A percentile compares a stretch with the other conserved stretches of the same genome.
Evolutionary conservation across 2,329 filamentous ascomycete species (phyloP).

Genomic region (Hypoxylon sp.): DNA sequence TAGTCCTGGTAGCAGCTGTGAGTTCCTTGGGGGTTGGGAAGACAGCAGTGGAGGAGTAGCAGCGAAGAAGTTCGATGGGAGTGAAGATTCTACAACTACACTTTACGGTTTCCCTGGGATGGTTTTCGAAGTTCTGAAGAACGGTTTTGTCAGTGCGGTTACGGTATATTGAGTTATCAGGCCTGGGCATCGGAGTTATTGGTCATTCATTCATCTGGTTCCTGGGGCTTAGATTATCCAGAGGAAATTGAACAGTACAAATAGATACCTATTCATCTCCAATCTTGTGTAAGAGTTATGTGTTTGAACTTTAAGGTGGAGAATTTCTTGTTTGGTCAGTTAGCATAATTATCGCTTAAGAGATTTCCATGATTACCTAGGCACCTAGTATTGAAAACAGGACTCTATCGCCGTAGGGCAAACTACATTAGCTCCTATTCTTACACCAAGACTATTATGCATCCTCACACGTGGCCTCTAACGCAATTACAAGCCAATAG

Average conservation of each 20-base stretch:
- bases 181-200: slow-evolving; percentile 21
- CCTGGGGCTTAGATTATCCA: slow-evolving; percentile 5
- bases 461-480: too few species aligned
- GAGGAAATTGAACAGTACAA: slow-evolving; percentile 8
- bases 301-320: neutral
- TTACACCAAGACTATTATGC: too few species aligned
- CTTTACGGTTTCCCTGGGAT: slow-evolving; percentile 94
- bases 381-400: too few species aligned
- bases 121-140: slow-evolving; percentile 96
- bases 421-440: too few species aligned
- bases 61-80: slow-evolving; percentile 68
- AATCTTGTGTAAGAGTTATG: neutral
- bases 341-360: neutral
- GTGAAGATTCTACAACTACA: slow-evolving; percentile 78
- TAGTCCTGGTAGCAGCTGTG: slow-evolving; percentile 90
- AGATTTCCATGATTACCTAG: too few species aligned
- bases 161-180: slow-evolving; percentile 79
- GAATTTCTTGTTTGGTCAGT: neutral
- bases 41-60: slow-evolving; percentile 71
- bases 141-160: slow-evolving; percentile 88
- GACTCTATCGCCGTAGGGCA: too few species aligned
- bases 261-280: neutral
- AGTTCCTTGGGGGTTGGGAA: slow-evolving; percentile 88
- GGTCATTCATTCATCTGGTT: slow-evolving; percentile 14
- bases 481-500: too few species aligned